These are phyloP conservation scores for Camillea tinctor DNA, from an alignment of 2,329 filamentous ascomycete species.

Conservation along the genomic window DNA sequence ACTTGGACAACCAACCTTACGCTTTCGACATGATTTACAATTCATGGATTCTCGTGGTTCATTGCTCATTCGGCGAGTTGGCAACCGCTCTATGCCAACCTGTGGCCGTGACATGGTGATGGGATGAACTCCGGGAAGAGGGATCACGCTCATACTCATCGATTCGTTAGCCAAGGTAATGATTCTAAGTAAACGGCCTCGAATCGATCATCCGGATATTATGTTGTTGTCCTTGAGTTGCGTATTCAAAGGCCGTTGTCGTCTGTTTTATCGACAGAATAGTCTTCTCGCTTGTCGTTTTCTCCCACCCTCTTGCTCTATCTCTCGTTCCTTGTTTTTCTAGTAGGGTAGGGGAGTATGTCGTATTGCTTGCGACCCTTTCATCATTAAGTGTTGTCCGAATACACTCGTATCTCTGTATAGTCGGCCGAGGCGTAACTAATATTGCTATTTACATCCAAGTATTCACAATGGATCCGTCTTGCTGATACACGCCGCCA, in stretches of 20 bases:
- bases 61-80: conserved; percentile 66
- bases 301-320: conserved; percentile 3
- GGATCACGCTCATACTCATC: conserved; percentile 41
- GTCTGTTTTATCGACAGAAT: conserved; percentile 1
- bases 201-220: not conserved
- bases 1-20: conserved; percentile 63
- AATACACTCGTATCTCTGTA: conserved; percentile 8
- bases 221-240: conserved; percentile 1
- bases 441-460: conserved; percentile 12
- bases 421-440: conserved; percentile 12
- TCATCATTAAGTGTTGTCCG: conserved; percentile 15
- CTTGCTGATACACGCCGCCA: not conserved
- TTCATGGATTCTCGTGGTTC: conserved; percentile 87
- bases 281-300: conserved; percentile 8
- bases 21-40: conserved; percentile 89
- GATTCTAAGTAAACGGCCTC: conserved; percentile 15
- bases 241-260: not conserved
- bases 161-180: conserved; percentile 40
- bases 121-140: conserved; percentile 45
- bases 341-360: conserved; percentile 10
- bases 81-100: conserved; percentile 78
- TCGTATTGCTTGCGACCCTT: conserved; percentile 5
- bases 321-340: not conserved
- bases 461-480: conserved; percentile 9
- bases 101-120: conserved; percentile 69